Base-by-base conservation (phyloP, 2,329 filamentous ascomycete genomes). In the Talaromyces islandicus region DNA sequence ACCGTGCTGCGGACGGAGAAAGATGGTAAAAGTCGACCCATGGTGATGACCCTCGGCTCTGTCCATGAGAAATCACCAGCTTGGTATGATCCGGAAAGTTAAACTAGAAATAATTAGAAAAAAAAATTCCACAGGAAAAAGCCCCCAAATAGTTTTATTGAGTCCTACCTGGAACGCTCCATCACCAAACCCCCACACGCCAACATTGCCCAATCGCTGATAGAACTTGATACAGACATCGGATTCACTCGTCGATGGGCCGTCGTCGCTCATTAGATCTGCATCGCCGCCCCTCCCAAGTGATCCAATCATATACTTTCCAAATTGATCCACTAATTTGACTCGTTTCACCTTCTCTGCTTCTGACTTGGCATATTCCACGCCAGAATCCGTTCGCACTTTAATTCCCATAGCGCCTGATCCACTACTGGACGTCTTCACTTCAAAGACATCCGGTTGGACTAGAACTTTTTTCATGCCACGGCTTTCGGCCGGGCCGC, bases 51-150 rank as follows among this genome's bases (percentile, higher is more conserved):
- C 67, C 71, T 59, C 73, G 67, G n/a, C 70, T 71, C 41, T 71
- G 72, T 17, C 71, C 73, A 14, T 73, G 71, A 4, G 78, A 76
- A 35, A 81, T 68, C n/a, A 80, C 73, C 12, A 81, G 71, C 63
- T 81, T 81, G 12, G 79, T 81, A 62, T 81, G 79, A 59, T 81
- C 79, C 2, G 79, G 79, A 64, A 81, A 81, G 64, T 81, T 81
- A 69, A 81, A 80, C 68, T 77, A 35, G 38, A 7, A 57, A 11
- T 35, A 35, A 1, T 29, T 17, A n/a, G 60, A 7, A 63, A 60
- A 2, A 60, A n/a, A 35, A 30, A 29, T 6, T 19, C 7, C 12
- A 5, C 32, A 35, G 9, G 46, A n/a, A 6, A n/a, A n/a, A n/a
- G n/a, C n/a, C n/a, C n/a, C n/a, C 17, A 14, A 38, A n/a, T 48